Evolutionary conservation across 164 flowering plant species (phyloP).

Genomic region (Umbilicus rupestris): DNA sequence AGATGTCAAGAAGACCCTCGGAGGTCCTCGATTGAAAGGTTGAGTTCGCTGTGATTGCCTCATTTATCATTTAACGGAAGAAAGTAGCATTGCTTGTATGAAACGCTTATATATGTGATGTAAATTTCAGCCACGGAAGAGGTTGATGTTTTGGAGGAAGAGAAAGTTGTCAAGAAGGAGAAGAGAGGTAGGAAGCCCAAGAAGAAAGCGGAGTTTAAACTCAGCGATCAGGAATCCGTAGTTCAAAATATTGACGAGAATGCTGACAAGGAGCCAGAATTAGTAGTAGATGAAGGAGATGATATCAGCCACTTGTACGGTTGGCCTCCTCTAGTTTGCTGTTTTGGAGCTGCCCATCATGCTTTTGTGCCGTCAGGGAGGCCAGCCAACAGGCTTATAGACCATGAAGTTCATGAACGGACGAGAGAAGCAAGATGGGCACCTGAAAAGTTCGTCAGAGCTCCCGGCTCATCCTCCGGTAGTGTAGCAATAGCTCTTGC

Average conservation of each 20-base stretch:
- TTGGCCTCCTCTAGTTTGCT: conserved; percentile 94
- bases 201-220: too few relatives aligned
- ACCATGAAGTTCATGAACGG: conserved; percentile 61
- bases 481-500: conserved; percentile 77
- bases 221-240: conserved; percentile 28
- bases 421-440: conserved; percentile 55
- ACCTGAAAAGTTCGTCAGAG: conserved; percentile 57
- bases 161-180: too few relatives aligned
- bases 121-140: too few relatives aligned
- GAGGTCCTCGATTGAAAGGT: neutral
- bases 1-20: conserved; percentile 33
- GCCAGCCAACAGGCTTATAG: conserved; percentile 70
- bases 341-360: conserved; percentile 85
- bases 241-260: conserved; percentile 15
- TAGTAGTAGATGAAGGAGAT: conserved; percentile 36
- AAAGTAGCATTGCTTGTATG: too few relatives aligned
- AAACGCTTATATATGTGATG: too few relatives aligned
- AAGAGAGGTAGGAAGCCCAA: too few relatives aligned
- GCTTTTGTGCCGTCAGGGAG: conserved; percentile 80
- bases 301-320: conserved; percentile 62
- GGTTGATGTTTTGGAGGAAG: too few relatives aligned
- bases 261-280: conserved; percentile 29
- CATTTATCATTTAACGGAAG: too few relatives aligned
- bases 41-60: neutral
- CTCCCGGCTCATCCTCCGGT: conserved; percentile 68